Evolutionary conservation across 2,329 filamentous ascomycete species (phyloP).

Genomic region (Botrytis paeoniae): DNA sequence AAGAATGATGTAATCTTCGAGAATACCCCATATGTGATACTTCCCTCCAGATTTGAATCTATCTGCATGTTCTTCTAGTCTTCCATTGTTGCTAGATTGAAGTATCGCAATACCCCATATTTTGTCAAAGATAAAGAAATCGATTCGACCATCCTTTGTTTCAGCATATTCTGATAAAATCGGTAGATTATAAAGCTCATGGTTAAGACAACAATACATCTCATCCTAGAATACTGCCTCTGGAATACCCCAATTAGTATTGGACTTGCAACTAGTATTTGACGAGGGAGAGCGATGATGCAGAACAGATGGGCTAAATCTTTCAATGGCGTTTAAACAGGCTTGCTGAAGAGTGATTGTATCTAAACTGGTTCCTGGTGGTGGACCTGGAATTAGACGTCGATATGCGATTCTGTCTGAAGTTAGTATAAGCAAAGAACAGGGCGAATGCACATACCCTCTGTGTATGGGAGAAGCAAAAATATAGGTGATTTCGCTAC

Average conservation of each 20-base stretch:
- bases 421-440: not conserved
- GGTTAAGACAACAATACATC: slow-evolving; percentile 4
- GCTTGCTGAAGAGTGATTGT: not conserved
- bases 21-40: not conserved
- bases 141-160: slow-evolving; percentile 4
- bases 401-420: not conserved
- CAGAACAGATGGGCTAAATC: not conserved
- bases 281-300: not conserved
- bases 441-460: not conserved
- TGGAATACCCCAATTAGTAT: not conserved
- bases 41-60: not conserved
- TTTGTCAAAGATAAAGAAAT: slow-evolving; percentile 3
- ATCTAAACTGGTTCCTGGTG: not conserved
- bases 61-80: not conserved
- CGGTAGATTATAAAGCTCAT: not conserved
- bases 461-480: slow-evolving; percentile 8
- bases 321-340: slow-evolving; percentile 8
- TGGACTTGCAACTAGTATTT: not conserved
- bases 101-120: not conserved
- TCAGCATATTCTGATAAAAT: slow-evolving; percentile 2
- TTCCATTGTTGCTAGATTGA: not conserved
- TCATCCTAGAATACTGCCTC: not conserved
- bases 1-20: slow-evolving; percentile 2
- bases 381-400: not conserved
- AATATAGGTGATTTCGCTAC: not conserved